Conservation (phyloP, 176 grass and related monocot species). For the Coix lacrymajobi region DNA sequence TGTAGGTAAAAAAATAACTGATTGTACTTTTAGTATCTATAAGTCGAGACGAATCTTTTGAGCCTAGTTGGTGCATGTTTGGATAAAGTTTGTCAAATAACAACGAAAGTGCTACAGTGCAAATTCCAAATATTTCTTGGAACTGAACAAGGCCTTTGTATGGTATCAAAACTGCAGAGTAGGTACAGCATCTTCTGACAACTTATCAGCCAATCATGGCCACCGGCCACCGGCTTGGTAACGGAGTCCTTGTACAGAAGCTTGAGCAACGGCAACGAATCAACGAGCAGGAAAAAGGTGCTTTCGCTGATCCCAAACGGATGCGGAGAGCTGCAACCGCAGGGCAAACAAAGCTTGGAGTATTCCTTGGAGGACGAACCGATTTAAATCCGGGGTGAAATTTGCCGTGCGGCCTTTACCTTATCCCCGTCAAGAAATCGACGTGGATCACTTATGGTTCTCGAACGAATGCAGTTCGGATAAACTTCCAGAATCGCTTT, state of each 20-base stretch:
- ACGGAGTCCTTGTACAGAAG: neutral
- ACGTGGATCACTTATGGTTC: constrained; percentile 17
- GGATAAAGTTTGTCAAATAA: too few relatives aligned
- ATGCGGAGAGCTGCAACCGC: constrained; percentile 10
- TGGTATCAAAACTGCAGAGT: too few relatives aligned
- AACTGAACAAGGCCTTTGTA: too few relatives aligned
- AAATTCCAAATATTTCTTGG: too few relatives aligned
- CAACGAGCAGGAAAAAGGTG: neutral
- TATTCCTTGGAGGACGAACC: constrained; percentile 6
- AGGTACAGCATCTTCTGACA: neutral
- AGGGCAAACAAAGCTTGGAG: neutral
- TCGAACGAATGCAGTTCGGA: constrained; percentile 1
- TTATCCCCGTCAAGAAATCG: neutral
- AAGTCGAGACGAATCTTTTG: too few relatives aligned
- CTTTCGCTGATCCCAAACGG: neutral
- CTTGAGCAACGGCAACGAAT: too few relatives aligned
- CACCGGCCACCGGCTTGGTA: neutral
- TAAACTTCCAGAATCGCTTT: neutral
- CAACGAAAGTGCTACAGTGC: too few relatives aligned
- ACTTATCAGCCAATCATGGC: neutral
- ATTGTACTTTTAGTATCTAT: too few relatives aligned
- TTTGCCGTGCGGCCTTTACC: neutral
- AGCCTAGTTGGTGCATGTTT: too few relatives aligned
- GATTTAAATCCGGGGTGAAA: neutral
- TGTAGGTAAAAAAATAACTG: too few relatives aligned